Conservation (phyloP, 139 green algal species). For the Micractinium conductrix region DNA sequence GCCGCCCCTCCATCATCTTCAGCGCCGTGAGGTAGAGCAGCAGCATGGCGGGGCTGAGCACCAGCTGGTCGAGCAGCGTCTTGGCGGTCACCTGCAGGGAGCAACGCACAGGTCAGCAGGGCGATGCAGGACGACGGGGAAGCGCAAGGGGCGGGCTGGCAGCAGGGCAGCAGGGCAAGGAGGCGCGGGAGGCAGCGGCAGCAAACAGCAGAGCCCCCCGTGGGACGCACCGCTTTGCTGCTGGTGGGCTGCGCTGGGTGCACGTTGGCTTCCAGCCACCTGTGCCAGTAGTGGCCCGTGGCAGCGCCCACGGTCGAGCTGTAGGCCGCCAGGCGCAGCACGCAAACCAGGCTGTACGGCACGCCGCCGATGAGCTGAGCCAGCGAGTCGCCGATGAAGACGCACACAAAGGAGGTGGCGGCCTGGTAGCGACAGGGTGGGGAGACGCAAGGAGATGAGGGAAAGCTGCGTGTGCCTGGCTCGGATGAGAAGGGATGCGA, state of each 20-base stretch:
- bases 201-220: background rate
- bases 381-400: constrained; percentile 19
- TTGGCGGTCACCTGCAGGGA: constrained; percentile 15
- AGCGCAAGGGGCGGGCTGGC: background rate
- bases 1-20: constrained; percentile 25
- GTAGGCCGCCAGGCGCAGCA: constrained; percentile 12
- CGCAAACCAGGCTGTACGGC: background rate
- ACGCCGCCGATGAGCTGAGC: constrained; percentile 19
- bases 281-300: constrained; percentile 29
- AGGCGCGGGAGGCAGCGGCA: background rate
- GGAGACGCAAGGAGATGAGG: background rate
- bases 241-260: background rate
- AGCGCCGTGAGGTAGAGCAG: constrained; percentile 13
- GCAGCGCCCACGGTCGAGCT: background rate
- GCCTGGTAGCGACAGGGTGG: background rate
- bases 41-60: background rate
- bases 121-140: background rate
- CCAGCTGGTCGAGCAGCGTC: constrained; percentile 25
- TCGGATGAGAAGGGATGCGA: no score
- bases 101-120: background rate
- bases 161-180: background rate
- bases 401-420: constrained; percentile 22
- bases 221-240: background rate
- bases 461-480: no score
- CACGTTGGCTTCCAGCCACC: constrained; percentile 20